Evolutionary conservation across 192 early-diverging fungal species (phyloP), one percentile per base, ranked within the genome.

Genomic region (Coemansia reversa): DNA sequence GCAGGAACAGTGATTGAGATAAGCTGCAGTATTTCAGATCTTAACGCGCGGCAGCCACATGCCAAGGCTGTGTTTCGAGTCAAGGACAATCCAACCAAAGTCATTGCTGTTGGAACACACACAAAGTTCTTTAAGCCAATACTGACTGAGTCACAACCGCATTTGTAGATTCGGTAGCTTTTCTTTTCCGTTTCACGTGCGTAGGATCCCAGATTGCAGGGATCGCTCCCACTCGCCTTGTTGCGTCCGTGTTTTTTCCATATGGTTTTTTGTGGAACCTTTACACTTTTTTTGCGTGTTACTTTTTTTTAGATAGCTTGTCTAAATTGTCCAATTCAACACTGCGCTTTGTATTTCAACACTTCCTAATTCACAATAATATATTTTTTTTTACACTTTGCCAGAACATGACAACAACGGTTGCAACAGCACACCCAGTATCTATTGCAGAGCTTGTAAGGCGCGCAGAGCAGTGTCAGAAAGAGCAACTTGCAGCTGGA

Each of bases 61-160:
- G 74, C 74, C 14, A 60, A 63, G 29, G 64, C 64, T 19, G 39
- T 61, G 7, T 75, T 75, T 32, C 52, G 73, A 30, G 63, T 66
- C 60, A 69, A 69, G 51, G n/a, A 8, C 28, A 55, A 66, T 45
- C 53, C 20, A 14, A 19, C 59, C n/a, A 18, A 12, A 2, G 30
- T 75, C 47, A 69, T 69, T 47, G 73, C 45, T 22, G 48, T 65
- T 4, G 71, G 71, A 14, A 42, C 62, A 5, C 72, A 74, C 47
- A 74, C 72, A 51, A 74, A 74, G 47, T 67, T 74, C 54, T 66
- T 69, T 49, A 75, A 75, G 28, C 18, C 57, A 11, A 56, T 60
- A n/a, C 57, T 74, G n/a, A 59, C 62, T 11, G 71, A 74, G 16
- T 55, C 65, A 12, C 71, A 74, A 61, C 71, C 71, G 47, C 60